Percentiles rank a stretch among this genome's conserved stretches.
Conservation (phyloP, 108 stramenopile genomes). For the Aurantiochytrium sp. region DNA sequence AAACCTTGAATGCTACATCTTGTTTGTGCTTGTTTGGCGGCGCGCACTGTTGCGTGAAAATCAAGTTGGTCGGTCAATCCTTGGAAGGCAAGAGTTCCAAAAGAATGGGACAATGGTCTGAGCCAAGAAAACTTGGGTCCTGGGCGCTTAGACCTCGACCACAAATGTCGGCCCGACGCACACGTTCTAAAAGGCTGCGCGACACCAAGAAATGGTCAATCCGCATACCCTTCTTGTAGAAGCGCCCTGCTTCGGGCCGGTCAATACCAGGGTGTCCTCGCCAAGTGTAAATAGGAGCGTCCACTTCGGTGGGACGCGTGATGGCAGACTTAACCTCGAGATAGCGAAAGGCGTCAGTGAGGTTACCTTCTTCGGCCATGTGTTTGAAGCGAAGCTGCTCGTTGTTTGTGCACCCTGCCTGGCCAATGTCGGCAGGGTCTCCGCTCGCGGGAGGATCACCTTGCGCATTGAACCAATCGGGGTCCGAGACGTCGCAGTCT, state of each 20-base stretch:
- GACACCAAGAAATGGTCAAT: not conserved
- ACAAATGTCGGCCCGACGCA: not conserved
- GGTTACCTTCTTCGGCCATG: not conserved
- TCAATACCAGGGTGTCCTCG: not conserved
- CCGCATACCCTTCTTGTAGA: not conserved
- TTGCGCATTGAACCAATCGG: slow-evolving; percentile 1
- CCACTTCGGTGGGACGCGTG: not conserved
- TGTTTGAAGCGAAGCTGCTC: not conserved
- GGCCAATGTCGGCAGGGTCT: not conserved
- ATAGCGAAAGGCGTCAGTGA: not conserved
- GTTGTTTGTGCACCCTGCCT: slow-evolving; percentile 5
- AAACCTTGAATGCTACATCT: too few relatives aligned
- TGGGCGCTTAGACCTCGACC: not conserved
- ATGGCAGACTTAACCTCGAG: not conserved
- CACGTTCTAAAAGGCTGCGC: not conserved
- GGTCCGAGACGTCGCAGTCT: not conserved
- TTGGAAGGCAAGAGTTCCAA: not conserved
- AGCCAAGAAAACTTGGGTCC: not conserved
- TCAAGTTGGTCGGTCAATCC: too few relatives aligned
- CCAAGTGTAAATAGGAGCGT: not conserved
- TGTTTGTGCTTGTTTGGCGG: too few relatives aligned
- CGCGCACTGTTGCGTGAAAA: too few relatives aligned
- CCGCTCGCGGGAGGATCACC: not conserved
- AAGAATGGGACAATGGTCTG: slow-evolving; percentile 4
- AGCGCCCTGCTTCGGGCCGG: not conserved